These are phyloP conservation scores for Obba rivulosa DNA, from an alignment of 768 basidiomycete species.

Conservation along the genomic window DNA sequence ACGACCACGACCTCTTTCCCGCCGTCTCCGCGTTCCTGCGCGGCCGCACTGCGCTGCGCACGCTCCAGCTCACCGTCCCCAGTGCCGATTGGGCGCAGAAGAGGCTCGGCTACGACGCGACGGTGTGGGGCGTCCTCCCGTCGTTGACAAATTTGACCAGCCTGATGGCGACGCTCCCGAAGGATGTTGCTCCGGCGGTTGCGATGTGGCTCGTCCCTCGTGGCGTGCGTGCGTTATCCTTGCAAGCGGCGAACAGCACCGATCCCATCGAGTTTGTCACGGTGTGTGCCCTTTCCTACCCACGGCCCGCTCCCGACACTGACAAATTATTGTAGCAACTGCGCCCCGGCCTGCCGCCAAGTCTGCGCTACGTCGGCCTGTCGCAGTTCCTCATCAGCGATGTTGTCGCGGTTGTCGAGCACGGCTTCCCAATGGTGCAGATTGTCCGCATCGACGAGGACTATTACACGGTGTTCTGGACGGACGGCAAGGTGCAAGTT, in stretches of 20 bases:
- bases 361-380: conserved; percentile 52
- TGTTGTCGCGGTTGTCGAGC: conserved; percentile 42
- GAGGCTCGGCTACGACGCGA: conserved; percentile 61
- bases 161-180: conserved; percentile 57
- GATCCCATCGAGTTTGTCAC: conserved; percentile 23
- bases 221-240: conserved; percentile 22
- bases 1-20: conserved; percentile 63
- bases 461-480: conserved; percentile 47
- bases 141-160: conserved; percentile 46
- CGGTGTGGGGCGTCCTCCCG: conserved; percentile 68
- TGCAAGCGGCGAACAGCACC: conserved; percentile 20
- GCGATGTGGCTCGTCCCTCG: conserved; percentile 65
- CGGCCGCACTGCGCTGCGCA: conserved; percentile 45
- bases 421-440: conserved; percentile 57
- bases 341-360: conserved; percentile 48
- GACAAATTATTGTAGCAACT: conserved; percentile 41
- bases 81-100: conserved; percentile 38
- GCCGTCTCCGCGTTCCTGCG: conserved; percentile 64
- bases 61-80: conserved; percentile 38
- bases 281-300: conserved; percentile 11
- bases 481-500: conserved; percentile 33
- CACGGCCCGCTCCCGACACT: not conserved
- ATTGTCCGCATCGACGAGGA: conserved; percentile 48
- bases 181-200: conserved; percentile 55
- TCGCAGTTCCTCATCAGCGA: conserved; percentile 39